Evolutionary conservation across 2,329 filamentous ascomycete genomes (phyloP).

Genomic region (Penicillium crustosum): DNA sequence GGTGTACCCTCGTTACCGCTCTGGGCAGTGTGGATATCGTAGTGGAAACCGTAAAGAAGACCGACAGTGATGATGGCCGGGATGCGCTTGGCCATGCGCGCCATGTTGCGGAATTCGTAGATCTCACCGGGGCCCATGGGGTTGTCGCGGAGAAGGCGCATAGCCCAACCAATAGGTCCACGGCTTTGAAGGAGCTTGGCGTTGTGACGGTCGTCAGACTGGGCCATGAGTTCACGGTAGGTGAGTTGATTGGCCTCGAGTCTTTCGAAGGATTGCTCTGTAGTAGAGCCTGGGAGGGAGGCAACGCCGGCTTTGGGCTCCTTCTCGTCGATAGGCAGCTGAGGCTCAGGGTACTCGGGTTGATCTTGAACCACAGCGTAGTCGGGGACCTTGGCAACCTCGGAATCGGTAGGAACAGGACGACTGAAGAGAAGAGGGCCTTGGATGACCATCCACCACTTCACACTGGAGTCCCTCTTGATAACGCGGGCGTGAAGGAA

Average conservation of each 20-base stretch:
- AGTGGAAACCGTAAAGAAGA: constrained; percentile 71
- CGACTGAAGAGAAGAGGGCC: constrained; percentile 67
- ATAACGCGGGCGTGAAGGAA: constrained; percentile 66
- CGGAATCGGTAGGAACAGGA: constrained; percentile 53
- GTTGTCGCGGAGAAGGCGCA: constrained; percentile 73
- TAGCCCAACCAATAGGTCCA: constrained; percentile 78
- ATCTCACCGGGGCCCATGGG: constrained; percentile 70
- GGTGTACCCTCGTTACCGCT: constrained; percentile 68
- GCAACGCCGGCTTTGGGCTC: constrained; percentile 18
- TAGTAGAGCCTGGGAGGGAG: constrained; percentile 23
- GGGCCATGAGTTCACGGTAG: constrained; percentile 63
- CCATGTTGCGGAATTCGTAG: constrained; percentile 72
- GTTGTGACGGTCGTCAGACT: constrained; percentile 60
- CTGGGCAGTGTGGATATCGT: constrained; percentile 79
- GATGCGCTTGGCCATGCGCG: constrained; percentile 61
- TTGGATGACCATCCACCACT: constrained; percentile 61
- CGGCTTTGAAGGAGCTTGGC: constrained; percentile 61
- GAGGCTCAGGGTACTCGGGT: constrained; percentile 46
- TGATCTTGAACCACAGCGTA: constrained; percentile 74
- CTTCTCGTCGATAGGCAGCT: constrained; percentile 31
- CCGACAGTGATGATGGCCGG: constrained; percentile 66
- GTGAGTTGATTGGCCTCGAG: constrained; percentile 53
- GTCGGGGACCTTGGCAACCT: constrained; percentile 64
- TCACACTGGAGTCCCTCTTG: constrained; percentile 65
- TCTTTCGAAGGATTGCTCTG: constrained; percentile 43